Percentiles rank a stretch among this genome's conserved stretches.
Conservation (phyloP, 2,329 filamentous ascomycete species). For the Trichoderma aggressivum region DNA sequence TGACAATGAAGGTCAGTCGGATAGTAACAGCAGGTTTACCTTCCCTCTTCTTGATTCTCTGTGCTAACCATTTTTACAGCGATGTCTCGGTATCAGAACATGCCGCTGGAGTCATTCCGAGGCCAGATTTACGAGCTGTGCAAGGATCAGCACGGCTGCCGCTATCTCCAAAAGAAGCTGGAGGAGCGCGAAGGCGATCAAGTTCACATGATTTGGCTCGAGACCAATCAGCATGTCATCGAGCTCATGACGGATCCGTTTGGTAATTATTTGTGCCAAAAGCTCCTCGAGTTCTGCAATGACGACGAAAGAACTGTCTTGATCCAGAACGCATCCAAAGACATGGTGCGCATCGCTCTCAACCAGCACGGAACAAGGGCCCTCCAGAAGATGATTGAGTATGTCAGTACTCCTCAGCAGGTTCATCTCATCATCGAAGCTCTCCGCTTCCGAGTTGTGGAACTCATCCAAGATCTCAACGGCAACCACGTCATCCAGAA, state of each 20-base stretch:
- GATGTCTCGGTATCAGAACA: constrained; percentile 79
- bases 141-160: constrained; percentile 97
- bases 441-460: constrained; percentile 78
- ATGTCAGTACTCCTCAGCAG: constrained; percentile 81
- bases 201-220: constrained; percentile 88
- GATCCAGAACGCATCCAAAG: constrained; percentile 81
- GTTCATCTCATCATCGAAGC: constrained; percentile 84
- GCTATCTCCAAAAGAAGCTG: constrained; percentile 94
- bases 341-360: constrained; percentile 88
- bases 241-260: constrained; percentile 99
- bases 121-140: constrained; percentile 87
- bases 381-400: constrained; percentile 99
- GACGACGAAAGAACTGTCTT: constrained; percentile 91
- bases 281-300: constrained; percentile 91
- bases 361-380: constrained; percentile 97
- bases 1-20: constrained; percentile 62
- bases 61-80: constrained; percentile 36
- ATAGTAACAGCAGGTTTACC: neutral
- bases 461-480: constrained; percentile 94
- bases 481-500: constrained; percentile 99
- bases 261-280: constrained; percentile 98
- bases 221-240: constrained; percentile 89
- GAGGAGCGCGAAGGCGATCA: constrained; percentile 83
- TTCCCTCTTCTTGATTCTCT: neutral
- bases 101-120: constrained; percentile 73